phyloP scores from a whole-genome alignment of 371 early-diverging fungal genomes.

The Circinella minor region DNA sequence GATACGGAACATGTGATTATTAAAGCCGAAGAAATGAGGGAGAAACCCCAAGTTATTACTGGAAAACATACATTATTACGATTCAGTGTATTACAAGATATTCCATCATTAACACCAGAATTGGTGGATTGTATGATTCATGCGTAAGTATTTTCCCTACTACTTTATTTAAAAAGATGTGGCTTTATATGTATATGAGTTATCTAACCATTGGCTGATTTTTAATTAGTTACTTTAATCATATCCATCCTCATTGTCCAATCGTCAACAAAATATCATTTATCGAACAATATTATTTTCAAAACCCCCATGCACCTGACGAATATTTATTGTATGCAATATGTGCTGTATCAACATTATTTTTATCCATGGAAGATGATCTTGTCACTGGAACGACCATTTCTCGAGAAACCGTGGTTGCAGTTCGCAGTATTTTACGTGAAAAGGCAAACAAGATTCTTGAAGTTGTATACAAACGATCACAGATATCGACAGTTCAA shows the following conservation, averaged over 20 bases:
- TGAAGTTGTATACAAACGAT: conserved; percentile 29
- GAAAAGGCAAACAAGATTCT: conserved; percentile 29
- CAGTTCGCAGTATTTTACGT: conserved; percentile 20
- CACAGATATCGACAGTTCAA: conserved; percentile 47
- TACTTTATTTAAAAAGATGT: neutral
- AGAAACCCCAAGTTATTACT: neutral
- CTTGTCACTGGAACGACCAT: conserved; percentile 15
- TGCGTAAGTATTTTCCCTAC: conserved; percentile 20
- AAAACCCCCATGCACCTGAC: conserved; percentile 37
- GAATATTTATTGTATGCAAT: conserved; percentile 39
- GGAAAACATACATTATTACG: conserved; percentile 15
- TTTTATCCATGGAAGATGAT: conserved; percentile 14
- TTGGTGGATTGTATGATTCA: conserved; percentile 35
- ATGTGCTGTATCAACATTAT: conserved; percentile 24
- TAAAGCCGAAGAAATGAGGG: conserved; percentile 29
- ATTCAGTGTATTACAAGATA: conserved; percentile 26
- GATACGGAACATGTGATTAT: conserved; percentile 45
- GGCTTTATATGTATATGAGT: too few relatives aligned
- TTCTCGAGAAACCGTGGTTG: conserved; percentile 9
- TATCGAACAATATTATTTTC: conserved; percentile 43
- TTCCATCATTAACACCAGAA: conserved; percentile 33
- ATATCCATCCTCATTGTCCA: conserved; percentile 35
- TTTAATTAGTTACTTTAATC: conserved; percentile 39
- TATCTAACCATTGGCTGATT: neutral
- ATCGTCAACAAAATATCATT: conserved; percentile 46